phyloP scores from a whole-genome alignment of 148 eudicot species.

The Cornus florida region DNA sequence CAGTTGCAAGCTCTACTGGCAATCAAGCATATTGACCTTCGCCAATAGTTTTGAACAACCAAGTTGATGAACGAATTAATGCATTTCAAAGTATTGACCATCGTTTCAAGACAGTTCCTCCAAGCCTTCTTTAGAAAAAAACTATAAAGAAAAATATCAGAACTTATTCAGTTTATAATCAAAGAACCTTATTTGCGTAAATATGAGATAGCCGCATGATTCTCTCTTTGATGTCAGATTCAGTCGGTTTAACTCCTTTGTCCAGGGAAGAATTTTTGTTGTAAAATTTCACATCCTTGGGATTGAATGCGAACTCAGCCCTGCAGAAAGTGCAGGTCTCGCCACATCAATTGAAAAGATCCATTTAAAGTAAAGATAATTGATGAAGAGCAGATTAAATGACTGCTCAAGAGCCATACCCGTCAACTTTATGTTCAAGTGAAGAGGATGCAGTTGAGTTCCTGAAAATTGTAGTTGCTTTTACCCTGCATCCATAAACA shows the following conservation, averaged over 20 bases:
- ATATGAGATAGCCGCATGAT: constrained; percentile 61
- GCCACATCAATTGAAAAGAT: too few relatives aligned
- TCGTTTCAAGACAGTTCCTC: not conserved
- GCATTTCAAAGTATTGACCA: not conserved
- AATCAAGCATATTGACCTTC: too few relatives aligned
- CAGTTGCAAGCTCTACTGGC: not conserved
- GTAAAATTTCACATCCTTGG: constrained; percentile 57
- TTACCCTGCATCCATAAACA: constrained; percentile 37
- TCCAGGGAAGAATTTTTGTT: constrained; percentile 36
- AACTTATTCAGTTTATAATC: not conserved
- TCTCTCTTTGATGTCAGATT: constrained; percentile 64
- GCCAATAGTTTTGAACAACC: too few relatives aligned
- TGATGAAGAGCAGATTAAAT: not conserved
- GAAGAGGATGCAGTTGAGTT: constrained; percentile 38
- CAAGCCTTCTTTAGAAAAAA: not conserved
- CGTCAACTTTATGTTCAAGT: constrained; percentile 54
- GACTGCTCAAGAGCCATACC: constrained; percentile 36
- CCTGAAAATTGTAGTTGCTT: constrained; percentile 28
- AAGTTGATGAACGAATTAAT: not conserved
- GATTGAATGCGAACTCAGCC: constrained; percentile 77
- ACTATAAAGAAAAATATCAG: not conserved
- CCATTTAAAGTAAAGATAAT: not conserved
- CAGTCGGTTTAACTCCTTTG: constrained; percentile 35
- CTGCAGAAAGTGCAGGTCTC: constrained; percentile 27
- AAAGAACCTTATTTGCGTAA: constrained; percentile 62